Evolutionary conservation across 2,329 filamentous ascomycete genomes (phyloP).

Genomic region (Beauveria caledonica): DNA sequence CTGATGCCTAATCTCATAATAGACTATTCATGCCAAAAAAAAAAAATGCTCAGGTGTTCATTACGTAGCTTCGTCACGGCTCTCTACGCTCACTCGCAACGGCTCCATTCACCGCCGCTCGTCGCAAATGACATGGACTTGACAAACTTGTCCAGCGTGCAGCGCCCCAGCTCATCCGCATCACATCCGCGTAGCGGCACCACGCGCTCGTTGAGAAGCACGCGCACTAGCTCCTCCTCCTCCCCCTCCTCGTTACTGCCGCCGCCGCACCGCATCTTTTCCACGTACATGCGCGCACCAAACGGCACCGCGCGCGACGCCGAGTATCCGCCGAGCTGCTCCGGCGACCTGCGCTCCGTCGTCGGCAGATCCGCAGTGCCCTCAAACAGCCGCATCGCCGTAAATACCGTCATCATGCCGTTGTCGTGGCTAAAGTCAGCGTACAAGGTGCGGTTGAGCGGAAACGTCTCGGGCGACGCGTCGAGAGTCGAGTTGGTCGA

Average conservation of each 20-base stretch:
- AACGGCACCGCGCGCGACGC: slow-evolving; percentile 78
- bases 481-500: slow-evolving; percentile 74
- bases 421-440: slow-evolving; percentile 93
- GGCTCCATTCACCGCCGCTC: slow-evolving; percentile 62
- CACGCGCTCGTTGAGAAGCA: slow-evolving; percentile 79
- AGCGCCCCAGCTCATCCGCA: slow-evolving; percentile 63
- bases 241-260: slow-evolving; percentile 11
- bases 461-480: slow-evolving; percentile 58
- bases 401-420: slow-evolving; percentile 68
- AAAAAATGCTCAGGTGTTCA: not conserved
- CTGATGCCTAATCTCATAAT: not conserved
- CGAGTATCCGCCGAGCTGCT: slow-evolving; percentile 58
- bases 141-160: slow-evolving; percentile 61
- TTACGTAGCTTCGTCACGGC: not conserved
- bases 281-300: slow-evolving; percentile 71
- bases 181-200: slow-evolving; percentile 62
- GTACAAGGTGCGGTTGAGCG: slow-evolving; percentile 60
- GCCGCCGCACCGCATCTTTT: slow-evolving; percentile 66
- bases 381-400: slow-evolving; percentile 72
- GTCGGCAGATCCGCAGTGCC: slow-evolving; percentile 46
- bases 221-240: slow-evolving; percentile 62
- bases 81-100: slow-evolving; percentile 28
- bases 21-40: too few species aligned
- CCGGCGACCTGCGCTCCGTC: slow-evolving; percentile 39
- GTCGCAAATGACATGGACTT: slow-evolving; percentile 67